A percentile compares a stretch with the other conserved stretches of the same genome.
phyloP scores from a whole-genome alignment of 2,329 filamentous ascomycete genomes.

The Macrophomina phaseolina region DNA sequence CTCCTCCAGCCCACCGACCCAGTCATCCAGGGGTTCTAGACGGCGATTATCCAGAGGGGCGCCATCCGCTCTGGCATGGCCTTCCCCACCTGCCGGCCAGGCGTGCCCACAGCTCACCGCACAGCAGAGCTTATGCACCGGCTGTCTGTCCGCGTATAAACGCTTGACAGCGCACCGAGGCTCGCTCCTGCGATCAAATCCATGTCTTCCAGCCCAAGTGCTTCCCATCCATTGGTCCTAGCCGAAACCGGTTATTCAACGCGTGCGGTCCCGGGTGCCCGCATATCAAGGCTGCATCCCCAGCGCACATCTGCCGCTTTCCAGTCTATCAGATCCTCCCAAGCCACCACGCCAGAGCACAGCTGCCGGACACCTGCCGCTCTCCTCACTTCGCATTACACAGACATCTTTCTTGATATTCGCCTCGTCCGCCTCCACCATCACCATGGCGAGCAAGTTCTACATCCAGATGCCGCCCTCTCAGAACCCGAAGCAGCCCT shows the following conservation, averaged over 20 bases:
- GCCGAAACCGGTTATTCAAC: constrained; percentile 27
- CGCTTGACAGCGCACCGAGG: constrained; percentile 46
- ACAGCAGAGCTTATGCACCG: constrained; percentile 26
- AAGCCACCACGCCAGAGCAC: constrained; percentile 15
- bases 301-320: constrained; percentile 21
- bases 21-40: constrained; percentile 16
- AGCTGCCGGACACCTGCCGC: constrained; percentile 23
- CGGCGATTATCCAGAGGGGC: constrained; percentile 11
- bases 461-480: constrained; percentile 47
- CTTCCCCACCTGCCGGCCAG: constrained; percentile 26
- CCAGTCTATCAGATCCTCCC: constrained; percentile 24
- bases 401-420: constrained; percentile 8
- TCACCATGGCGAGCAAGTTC: constrained; percentile 43
- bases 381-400: constrained; percentile 25
- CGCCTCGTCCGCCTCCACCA: background rate
- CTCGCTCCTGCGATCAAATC: constrained; percentile 28
- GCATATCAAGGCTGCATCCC: constrained; percentile 29
- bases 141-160: constrained; percentile 38
- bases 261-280: constrained; percentile 22
- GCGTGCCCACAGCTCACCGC: constrained; percentile 23
- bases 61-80: constrained; percentile 16
- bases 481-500: constrained; percentile 40
- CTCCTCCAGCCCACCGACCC: background rate
- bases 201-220: constrained; percentile 11
- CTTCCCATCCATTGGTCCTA: constrained; percentile 25